A percentile compares a stretch with the other conserved stretches of the same genome.
Evolutionary conservation across 441 rosid genomes (phyloP).

Genomic region (Bocquillonia castaneifolia): DNA sequence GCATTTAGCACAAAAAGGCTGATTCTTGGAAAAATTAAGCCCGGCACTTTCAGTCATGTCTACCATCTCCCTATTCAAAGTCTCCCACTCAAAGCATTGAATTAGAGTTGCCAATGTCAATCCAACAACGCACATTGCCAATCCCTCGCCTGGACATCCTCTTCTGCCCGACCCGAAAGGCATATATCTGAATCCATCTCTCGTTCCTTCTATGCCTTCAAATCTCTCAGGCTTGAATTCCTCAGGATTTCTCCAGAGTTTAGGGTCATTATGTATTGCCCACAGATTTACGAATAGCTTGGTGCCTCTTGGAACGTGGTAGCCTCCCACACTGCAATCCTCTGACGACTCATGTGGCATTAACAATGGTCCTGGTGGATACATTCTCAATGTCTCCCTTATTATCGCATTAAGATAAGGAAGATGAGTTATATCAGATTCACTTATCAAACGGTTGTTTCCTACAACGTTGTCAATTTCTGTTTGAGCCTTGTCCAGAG

Average conservation of each 20-base stretch:
- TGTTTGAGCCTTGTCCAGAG: conserved; percentile 30
- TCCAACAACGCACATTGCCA: conserved; percentile 36
- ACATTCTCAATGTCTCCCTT: conserved; percentile 43
- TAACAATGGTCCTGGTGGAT: conserved; percentile 40
- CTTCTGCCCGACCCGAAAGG: conserved; percentile 57
- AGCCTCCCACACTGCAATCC: conserved; percentile 43
- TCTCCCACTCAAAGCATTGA: conserved; percentile 48
- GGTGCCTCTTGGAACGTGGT: conserved; percentile 37
- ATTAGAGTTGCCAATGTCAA: conserved; percentile 35
- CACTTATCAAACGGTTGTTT: conserved; percentile 31
- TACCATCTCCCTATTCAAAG: conserved; percentile 34
- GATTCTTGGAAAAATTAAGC: conserved; percentile 34
- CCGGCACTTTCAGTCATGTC: conserved; percentile 34
- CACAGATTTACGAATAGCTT: conserved; percentile 41
- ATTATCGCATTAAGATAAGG: conserved; percentile 42
- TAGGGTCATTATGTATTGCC: conserved; percentile 50
- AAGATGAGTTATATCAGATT: conserved; percentile 38
- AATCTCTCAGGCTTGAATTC: conserved; percentile 56
- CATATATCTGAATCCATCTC: conserved; percentile 37
- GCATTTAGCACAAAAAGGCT: no score
- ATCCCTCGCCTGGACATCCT: conserved; percentile 42
- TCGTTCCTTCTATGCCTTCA: conserved; percentile 28
- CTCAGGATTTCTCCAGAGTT: conserved; percentile 37
- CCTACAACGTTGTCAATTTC: conserved; percentile 43
- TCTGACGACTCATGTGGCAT: conserved; percentile 47